phyloP scores from a whole-genome alignment of 2,329 filamentous ascomycete species.

The Talaromyces islandicus region DNA sequence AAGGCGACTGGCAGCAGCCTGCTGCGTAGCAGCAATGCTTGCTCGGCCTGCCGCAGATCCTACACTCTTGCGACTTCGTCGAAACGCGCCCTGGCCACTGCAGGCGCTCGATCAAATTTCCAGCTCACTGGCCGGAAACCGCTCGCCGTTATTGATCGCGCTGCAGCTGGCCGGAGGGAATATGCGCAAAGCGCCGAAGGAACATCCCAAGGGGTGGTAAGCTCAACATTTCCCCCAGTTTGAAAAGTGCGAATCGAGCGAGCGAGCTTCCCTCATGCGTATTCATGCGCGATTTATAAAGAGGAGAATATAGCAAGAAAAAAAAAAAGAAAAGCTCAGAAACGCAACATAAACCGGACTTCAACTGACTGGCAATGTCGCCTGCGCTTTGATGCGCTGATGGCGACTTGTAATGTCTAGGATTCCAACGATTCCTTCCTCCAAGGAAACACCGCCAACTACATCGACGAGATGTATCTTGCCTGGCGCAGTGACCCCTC shows the following conservation, averaged over 20 bases:
- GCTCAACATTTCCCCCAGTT: slow-evolving; percentile 16
- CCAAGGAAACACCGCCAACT: slow-evolving; percentile 93
- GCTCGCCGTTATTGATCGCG: slow-evolving; percentile 34
- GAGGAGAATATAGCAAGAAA: background rate
- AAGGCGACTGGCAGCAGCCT: slow-evolving; percentile 32
- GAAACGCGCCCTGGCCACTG: slow-evolving; percentile 20
- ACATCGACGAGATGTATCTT: slow-evolving; percentile 99
- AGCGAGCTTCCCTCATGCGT: background rate
- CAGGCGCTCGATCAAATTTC: slow-evolving; percentile 26
- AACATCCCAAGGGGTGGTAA: slow-evolving; percentile 56
- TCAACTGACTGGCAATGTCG: slow-evolving; percentile 19
- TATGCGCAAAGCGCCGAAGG: slow-evolving; percentile 58
- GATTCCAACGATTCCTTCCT: slow-evolving; percentile 95
- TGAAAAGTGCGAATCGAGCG: background rate
- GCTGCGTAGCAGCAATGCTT: slow-evolving; percentile 28
- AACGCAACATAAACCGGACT: background rate
- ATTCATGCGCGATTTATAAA: background rate
- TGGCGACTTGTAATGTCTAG: slow-evolving; percentile 27
- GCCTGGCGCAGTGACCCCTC: slow-evolving; percentile 91
- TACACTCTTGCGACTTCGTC: slow-evolving; percentile 27
- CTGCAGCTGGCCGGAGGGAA: slow-evolving; percentile 37
- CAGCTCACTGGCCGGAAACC: slow-evolving; percentile 34
- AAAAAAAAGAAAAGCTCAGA: background rate
- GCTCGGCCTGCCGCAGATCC: slow-evolving; percentile 26
- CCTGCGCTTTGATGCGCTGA: slow-evolving; percentile 14